Conservation (phyloP, 2,329 filamentous ascomycete species). For the Boeremia exigua region DNA sequence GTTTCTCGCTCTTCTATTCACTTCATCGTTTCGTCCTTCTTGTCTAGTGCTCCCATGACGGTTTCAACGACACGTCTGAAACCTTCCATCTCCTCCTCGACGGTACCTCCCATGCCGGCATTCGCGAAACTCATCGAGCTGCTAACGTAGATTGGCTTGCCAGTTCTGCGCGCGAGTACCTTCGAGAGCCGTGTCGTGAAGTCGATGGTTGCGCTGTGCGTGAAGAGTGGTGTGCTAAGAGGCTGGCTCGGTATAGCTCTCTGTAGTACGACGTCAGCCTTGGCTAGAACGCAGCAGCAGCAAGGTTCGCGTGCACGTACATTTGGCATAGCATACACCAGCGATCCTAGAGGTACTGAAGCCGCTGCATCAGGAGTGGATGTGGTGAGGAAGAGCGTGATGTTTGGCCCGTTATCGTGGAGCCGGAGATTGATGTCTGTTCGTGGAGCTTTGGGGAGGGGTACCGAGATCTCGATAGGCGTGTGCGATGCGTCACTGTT, state of each 20-base stretch:
- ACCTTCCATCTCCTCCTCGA: conserved; percentile 94
- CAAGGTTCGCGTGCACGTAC: conserved; percentile 56
- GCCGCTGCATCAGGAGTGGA: conserved; percentile 50
- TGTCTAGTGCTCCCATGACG: conserved; percentile 53
- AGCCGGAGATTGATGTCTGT: conserved; percentile 66
- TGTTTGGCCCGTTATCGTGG: conserved; percentile 59
- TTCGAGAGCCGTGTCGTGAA: conserved; percentile 87
- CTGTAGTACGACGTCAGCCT: conserved; percentile 33
- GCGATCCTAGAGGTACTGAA: conserved; percentile 71
- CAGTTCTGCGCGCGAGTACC: conserved; percentile 74
- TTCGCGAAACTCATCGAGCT: conserved; percentile 82
- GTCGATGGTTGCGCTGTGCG: conserved; percentile 77
- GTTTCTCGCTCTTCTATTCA: neutral
- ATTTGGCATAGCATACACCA: conserved; percentile 92
- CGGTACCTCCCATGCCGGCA: conserved; percentile 76
- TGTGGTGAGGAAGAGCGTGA: conserved; percentile 64
- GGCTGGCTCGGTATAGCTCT: conserved; percentile 60
- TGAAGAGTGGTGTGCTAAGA: conserved; percentile 80
- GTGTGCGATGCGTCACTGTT: conserved; percentile 34
- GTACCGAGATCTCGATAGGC: conserved; percentile 63
- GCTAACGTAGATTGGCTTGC: conserved; percentile 84
- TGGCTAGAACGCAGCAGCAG: neutral
- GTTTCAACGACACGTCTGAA: conserved; percentile 77
- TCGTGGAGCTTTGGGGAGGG: conserved; percentile 62
- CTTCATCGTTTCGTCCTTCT: neutral